Conservation (phyloP, 2,329 filamentous ascomycete species). For the Aspergillus felis region DNA sequence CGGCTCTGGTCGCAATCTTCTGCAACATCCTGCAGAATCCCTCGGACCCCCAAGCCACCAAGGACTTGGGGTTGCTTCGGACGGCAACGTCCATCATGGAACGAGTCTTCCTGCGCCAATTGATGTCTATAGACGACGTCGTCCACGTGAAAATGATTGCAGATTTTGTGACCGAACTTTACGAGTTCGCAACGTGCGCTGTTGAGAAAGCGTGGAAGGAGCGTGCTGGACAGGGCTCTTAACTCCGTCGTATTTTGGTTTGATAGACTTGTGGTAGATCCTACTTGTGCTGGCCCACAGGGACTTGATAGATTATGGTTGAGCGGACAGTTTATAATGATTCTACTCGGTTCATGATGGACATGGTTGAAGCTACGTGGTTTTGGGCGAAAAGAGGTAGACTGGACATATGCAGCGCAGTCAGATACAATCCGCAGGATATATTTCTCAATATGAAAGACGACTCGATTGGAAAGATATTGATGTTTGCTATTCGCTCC, state of each 20-base stretch:
- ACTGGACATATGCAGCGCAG: neutral
- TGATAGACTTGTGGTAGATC: neutral
- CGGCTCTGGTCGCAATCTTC: slow-evolving; percentile 53
- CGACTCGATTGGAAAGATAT: neutral
- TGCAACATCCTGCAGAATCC: slow-evolving; percentile 53
- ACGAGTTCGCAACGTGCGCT: slow-evolving; percentile 42
- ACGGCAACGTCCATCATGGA: slow-evolving; percentile 44
- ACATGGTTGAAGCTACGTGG: neutral
- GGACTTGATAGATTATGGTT: neutral
- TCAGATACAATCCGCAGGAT: neutral
- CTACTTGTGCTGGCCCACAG: neutral
- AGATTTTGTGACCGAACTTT: slow-evolving; percentile 44
- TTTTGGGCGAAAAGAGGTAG: too few relatives aligned
- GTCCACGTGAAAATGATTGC: slow-evolving; percentile 42
- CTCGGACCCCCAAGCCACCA: slow-evolving; percentile 37
- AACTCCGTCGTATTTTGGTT: neutral
- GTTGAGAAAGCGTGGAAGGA: slow-evolving; percentile 39
- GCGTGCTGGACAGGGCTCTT: slow-evolving; percentile 12
- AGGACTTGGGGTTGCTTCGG: slow-evolving; percentile 47
- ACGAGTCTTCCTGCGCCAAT: slow-evolving; percentile 27
- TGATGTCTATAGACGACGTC: slow-evolving; percentile 33
- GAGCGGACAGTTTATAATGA: neutral
- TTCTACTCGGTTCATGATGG: neutral
- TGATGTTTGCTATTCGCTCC: neutral
- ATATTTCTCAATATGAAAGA: neutral